Base-by-base conservation (phyloP, 2,329 filamentous ascomycete species). In the Nigrospora sphaerica region DNA sequence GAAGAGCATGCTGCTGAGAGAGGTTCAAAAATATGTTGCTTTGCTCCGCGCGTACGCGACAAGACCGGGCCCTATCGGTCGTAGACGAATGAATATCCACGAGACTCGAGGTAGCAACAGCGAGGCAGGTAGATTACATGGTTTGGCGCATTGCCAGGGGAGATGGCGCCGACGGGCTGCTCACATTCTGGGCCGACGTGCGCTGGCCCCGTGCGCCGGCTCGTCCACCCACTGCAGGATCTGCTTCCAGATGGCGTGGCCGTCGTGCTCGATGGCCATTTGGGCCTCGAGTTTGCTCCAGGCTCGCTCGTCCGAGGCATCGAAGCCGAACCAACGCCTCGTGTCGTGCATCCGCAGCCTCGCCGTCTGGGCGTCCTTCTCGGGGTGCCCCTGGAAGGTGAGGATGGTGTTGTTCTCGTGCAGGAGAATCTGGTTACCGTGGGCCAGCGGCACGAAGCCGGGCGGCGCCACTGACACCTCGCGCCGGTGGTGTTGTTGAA, bases 301-400 rank as follows among this genome's bases (percentile, higher is more conserved):
- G 12, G 58, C 57, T 42, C 57, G 60, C 23, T 58, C 52, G 16
- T 66, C 61, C 2, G 53, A 44, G 6, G 55, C 50, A 23, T 64
- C 62, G 32, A 64, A 58, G 3, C 63, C 62, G 49, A 62, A 69
- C 66, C 69, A 70, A 5, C 60, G 53, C 32, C 55, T 49, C 2
- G 64, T 52, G 45, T 69, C 62, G 47, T 62, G 51, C 40, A 72
- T 52, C 48, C 69, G 53, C 41, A 64, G 56, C 46, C 62, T 65
- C 4, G 69, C 68, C 16, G 69, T 62, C 33, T 57, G 57, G 7
- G 57, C 58, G 45, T 69, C 65, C 53, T 73, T 66, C 52, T 72
- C 69, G 0, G 69, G 71, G 46, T 73, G 71, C 1, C 68, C 69
- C 49, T 74, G 71, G 38, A 73, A 68, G 0, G 68, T 69, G 35